phyloP scores from a whole-genome alignment of 306 rosid genomes.

The Lithocarpus polystachyus region DNA sequence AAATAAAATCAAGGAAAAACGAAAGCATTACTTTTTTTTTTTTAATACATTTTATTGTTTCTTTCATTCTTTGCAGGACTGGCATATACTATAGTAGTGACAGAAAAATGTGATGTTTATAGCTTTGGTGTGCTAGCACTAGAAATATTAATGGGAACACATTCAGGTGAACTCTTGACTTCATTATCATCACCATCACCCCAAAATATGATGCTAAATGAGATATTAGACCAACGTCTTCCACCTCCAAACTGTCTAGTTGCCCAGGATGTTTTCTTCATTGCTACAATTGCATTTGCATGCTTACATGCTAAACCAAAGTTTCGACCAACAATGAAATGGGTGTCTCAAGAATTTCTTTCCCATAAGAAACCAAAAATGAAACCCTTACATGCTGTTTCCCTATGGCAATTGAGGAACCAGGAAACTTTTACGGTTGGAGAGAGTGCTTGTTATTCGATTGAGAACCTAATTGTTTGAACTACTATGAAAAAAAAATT shows the following conservation, averaged over 20 bases:
- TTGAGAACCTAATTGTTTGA: too few relatives aligned
- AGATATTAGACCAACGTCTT: background rate
- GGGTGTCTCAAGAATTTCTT: slow-evolving; percentile 10
- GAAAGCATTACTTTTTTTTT: background rate
- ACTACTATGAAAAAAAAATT: too few relatives aligned
- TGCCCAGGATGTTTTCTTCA: background rate
- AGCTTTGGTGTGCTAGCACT: background rate
- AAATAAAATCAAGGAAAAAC: too few relatives aligned
- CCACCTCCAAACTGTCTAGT: background rate
- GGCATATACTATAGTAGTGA: background rate
- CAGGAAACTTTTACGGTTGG: too few relatives aligned
- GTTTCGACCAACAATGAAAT: slow-evolving; percentile 11
- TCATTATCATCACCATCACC: background rate
- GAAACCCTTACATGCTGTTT: too few relatives aligned
- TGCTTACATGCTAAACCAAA: background rate
- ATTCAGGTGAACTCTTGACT: background rate
- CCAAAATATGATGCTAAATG: background rate
- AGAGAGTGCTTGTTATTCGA: too few relatives aligned
- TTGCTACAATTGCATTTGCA: slow-evolving; percentile 8
- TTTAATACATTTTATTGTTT: background rate
- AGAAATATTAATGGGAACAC: slow-evolving; percentile 15
- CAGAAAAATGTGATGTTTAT: slow-evolving; percentile 20
- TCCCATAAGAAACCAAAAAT: too few relatives aligned
- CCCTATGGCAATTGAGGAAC: too few relatives aligned
- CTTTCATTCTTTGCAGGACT: background rate